Evolutionary conservation across 2,329 filamentous ascomycete genomes (phyloP).

Genomic region (Penicillium rolfsii): DNA sequence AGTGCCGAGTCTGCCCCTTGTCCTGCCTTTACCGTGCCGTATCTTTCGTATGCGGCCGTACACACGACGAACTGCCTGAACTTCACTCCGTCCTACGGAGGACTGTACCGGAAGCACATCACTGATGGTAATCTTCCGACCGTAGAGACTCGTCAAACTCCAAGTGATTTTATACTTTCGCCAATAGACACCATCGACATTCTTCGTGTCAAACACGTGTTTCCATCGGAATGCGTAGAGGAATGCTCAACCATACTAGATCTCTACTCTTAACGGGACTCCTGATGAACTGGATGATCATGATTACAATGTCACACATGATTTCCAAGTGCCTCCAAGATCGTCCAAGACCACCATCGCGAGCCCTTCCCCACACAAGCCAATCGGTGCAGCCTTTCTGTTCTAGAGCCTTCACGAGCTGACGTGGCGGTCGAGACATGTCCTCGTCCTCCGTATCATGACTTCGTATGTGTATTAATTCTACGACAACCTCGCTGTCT

Average conservation of each 20-base stretch:
- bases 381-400: slow-evolving; percentile 21
- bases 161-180: neutral
- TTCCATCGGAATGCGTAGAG: slow-evolving; percentile 17
- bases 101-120: neutral
- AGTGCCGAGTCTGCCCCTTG: neutral
- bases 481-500: neutral
- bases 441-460: neutral
- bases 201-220: slow-evolving; percentile 23
- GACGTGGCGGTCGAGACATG: slow-evolving; percentile 17
- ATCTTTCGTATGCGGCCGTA: neutral
- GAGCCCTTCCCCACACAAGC: slow-evolving; percentile 21
- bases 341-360: slow-evolving; percentile 5
- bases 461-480: neutral
- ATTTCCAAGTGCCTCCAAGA: slow-evolving; percentile 11
- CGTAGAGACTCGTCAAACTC: neutral
- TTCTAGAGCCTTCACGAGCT: slow-evolving; percentile 12
- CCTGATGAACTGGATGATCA: too few relatives aligned
- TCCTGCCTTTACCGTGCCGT: neutral
- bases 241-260: slow-evolving; percentile 1
- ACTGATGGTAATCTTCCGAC: neutral
- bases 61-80: neutral
- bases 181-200: neutral
- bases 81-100: neutral
- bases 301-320: neutral
- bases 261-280: neutral